These are phyloP conservation scores for Penicillium palitans DNA, from an alignment of 2,329 filamentous ascomycete species.

Conservation along the genomic window DNA sequence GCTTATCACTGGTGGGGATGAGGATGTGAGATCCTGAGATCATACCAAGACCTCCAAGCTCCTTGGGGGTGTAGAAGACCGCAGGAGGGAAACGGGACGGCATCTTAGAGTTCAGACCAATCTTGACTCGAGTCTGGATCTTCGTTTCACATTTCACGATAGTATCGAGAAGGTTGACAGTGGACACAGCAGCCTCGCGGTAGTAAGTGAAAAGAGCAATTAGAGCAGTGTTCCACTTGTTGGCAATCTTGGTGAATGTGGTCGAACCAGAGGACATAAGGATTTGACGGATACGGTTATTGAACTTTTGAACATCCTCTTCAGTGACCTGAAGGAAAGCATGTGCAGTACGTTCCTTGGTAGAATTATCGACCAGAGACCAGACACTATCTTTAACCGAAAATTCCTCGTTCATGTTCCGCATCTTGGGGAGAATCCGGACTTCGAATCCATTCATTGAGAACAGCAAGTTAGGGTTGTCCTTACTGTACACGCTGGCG, in stretches of 20 bases:
- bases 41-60: conserved; percentile 95
- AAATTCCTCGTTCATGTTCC: conserved; percentile 95
- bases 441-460: conserved; percentile 99
- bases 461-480: conserved; percentile 95
- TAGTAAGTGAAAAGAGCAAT: conserved; percentile 99
- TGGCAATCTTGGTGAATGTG: conserved; percentile 99
- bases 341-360: conserved; percentile 94
- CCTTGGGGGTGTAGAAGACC: conserved; percentile 98
- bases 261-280: conserved; percentile 99
- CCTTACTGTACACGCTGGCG: conserved; percentile 93
- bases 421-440: conserved; percentile 88
- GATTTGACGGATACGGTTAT: conserved; percentile 97
- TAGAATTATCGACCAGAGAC: conserved; percentile 94
- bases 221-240: conserved; percentile 98
- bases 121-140: conserved; percentile 98
- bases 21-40: conserved; percentile 98
- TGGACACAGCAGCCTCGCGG: conserved; percentile 93
- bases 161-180: conserved; percentile 87
- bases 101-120: conserved; percentile 99
- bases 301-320: conserved; percentile 98
- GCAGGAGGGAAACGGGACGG: conserved; percentile 96
- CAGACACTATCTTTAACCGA: conserved; percentile 97
- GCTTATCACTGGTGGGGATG: conserved; percentile 95
- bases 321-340: conserved; percentile 97
- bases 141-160: conserved; percentile 99